These are phyloP conservation scores for Dendrobium chrysotoxum DNA, from an alignment of 106 monocot genomes.

Conservation along the genomic window DNA sequence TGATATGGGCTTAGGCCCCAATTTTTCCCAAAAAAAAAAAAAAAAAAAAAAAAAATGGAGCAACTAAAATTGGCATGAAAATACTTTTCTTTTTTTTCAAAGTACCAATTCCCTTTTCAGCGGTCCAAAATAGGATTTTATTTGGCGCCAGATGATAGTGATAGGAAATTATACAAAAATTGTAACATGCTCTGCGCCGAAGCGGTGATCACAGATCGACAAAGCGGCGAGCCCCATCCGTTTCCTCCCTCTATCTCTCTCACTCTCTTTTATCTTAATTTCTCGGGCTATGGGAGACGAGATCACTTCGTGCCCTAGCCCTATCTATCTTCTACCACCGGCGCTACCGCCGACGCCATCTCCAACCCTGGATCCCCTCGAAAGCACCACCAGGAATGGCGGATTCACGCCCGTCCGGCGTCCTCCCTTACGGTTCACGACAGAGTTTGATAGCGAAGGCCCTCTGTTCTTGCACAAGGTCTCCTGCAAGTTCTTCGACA, in stretches of 20 bases:
- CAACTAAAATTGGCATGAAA: no score
- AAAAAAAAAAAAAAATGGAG: no score
- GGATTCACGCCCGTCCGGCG: conserved; percentile 17
- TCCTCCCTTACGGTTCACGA: conserved; percentile 58
- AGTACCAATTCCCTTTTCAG: no score
- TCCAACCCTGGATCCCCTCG: not conserved
- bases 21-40: no score
- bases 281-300: not conserved
- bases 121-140: not conserved
- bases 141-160: not conserved
- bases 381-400: not conserved
- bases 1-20: no score
- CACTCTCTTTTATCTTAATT: not conserved
- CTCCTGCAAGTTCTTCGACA: conserved; percentile 67
- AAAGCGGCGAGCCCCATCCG: not conserved
- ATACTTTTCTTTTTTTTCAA: no score
- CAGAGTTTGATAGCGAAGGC: conserved; percentile 84
- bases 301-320: not conserved
- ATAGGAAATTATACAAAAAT: not conserved
- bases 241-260: not conserved
- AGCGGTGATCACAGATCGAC: not conserved
- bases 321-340: conserved; percentile 1
- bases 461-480: conserved; percentile 67
- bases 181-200: not conserved
- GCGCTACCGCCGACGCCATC: not conserved